A percentile compares a stretch with the other conserved stretches of the same genome.
Evolutionary conservation across 129 eudicot genomes (phyloP).

Genomic region (Flaveria sonorensis): DNA sequence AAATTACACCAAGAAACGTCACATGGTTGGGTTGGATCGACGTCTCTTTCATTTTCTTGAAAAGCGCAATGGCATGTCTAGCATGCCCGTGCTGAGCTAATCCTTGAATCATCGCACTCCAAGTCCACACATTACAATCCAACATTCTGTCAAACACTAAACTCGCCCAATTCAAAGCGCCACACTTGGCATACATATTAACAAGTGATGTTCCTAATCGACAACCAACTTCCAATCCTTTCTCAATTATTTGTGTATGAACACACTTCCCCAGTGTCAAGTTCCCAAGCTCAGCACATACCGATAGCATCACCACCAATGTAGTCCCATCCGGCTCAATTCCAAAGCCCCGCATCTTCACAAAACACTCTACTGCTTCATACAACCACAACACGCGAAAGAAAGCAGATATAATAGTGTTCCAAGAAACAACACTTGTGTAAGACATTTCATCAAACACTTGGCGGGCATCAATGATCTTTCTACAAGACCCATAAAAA

Average conservation of each 20-base stretch:
- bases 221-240: conserved; percentile 42
- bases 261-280: conserved; percentile 62
- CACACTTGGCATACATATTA: conserved; percentile 78
- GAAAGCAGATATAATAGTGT: conserved; percentile 55
- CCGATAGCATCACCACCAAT: conserved; percentile 62
- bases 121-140: conserved; percentile 61
- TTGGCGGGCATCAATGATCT: conserved; percentile 46
- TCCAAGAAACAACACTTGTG: conserved; percentile 73
- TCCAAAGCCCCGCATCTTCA: conserved; percentile 45
- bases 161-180: conserved; percentile 47
- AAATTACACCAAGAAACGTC: conserved; percentile 70
- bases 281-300: conserved; percentile 62
- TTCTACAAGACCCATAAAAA: conserved; percentile 54
- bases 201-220: conserved; percentile 67
- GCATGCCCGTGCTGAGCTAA: conserved; percentile 72
- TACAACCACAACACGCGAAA: conserved; percentile 42
- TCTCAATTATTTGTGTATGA: conserved; percentile 54
- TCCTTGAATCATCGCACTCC: conserved; percentile 79
- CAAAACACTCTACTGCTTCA: conserved; percentile 44
- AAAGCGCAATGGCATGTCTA: conserved; percentile 43
- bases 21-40: conserved; percentile 56
- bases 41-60: conserved; percentile 46
- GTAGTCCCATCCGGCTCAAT: conserved; percentile 57
- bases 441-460: conserved; percentile 66
- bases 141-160: conserved; percentile 48